Evolutionary conservation across 2,329 filamentous ascomycete species (phyloP).

Genomic region (Chrysosporium keratinophilum): DNA sequence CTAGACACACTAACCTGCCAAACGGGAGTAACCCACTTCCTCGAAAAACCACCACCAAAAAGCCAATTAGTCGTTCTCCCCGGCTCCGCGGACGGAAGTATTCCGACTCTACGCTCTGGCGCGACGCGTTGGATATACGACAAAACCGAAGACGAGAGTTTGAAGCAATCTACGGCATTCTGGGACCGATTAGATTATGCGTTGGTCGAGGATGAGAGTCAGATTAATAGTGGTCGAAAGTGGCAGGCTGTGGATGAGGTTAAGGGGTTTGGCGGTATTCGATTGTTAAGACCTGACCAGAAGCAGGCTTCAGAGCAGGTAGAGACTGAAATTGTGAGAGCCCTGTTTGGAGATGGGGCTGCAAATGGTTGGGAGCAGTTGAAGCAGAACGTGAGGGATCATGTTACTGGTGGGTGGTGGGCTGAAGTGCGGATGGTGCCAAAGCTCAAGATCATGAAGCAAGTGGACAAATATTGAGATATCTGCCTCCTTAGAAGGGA

Average conservation of each 20-base stretch:
- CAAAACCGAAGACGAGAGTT: conserved; percentile 46
- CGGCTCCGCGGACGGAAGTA: conserved; percentile 18
- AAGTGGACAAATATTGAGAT: conserved; percentile 13
- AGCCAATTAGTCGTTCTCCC: conserved; percentile 17
- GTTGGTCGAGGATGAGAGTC: conserved; percentile 40
- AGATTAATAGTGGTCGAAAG: conserved; percentile 26
- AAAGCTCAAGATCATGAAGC: conserved; percentile 43
- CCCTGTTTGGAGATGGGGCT: conserved; percentile 24
- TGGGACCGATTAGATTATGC: conserved; percentile 52
- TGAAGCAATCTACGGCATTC: conserved; percentile 42
- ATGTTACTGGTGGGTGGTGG: conserved; percentile 44
- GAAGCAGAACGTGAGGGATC: conserved; percentile 21
- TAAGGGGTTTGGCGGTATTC: conserved; percentile 43
- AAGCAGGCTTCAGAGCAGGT: conserved; percentile 17
- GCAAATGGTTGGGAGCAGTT: conserved; percentile 23
- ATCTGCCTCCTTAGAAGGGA: not conserved
- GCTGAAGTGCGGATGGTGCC: conserved; percentile 45
- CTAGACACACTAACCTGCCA: conserved; percentile 54
- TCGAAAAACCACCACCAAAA: conserved; percentile 33
- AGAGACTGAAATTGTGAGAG: conserved; percentile 29
- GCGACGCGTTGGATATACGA: conserved; percentile 45
- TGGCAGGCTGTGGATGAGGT: conserved; percentile 46
- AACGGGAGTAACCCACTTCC: conserved; percentile 52
- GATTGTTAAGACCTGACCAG: conserved; percentile 38
- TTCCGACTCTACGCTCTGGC: conserved; percentile 16